Base-by-base conservation (phyloP, 257 asterid genomes). In the Gynochthodes officinalis region DNA sequence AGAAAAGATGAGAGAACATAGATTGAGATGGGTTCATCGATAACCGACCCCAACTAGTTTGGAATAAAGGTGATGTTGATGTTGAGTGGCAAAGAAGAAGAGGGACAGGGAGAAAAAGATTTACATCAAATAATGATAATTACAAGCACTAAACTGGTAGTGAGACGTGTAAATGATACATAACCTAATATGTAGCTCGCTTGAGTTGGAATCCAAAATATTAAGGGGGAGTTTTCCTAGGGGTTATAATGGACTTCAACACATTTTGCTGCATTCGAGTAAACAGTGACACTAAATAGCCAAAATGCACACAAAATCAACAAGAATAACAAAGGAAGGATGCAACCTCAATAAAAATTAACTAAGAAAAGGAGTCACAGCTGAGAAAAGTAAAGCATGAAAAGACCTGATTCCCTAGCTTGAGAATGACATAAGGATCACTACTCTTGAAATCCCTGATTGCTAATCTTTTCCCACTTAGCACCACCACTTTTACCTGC, bases 371-470 rank as follows among this genome's bases (percentile, higher is more conserved):
- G 65, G 54, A 9, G 49, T 7, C 9, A 19, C 43, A 21, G 30
- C 21, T 39, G 12, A 13, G 4, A 8, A 60, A 46, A 40, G 18
- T 12, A 73, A 25, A 28, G 6, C 25, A 77, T 58, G 59, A 63
- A 74, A 14, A 8, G 14, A 77, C 87, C 84, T 84, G 88, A 76
- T 69, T 67, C 14, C 86, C 86, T 2, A 82, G 80, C 81, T 77
- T 82, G 74, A 82, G 81, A 75, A 84, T 37, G 53, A 84, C 86
- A 70, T 84, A 84, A 62, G 88, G 88, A 64, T 84, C 86, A 70
- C 88, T 84, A 50, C 79, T 79, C 83, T 64, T 82, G 83, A 84
- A 79, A 64, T 84, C 88, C 4, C 88, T 82, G 75, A 84, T 69
- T 33, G 77, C 88, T 73, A 84, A 59, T 37, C 67, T 64, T 63